Evolutionary conservation across 2,329 filamentous ascomycete genomes (phyloP).

Genomic region (Aspergillus candidus): DNA sequence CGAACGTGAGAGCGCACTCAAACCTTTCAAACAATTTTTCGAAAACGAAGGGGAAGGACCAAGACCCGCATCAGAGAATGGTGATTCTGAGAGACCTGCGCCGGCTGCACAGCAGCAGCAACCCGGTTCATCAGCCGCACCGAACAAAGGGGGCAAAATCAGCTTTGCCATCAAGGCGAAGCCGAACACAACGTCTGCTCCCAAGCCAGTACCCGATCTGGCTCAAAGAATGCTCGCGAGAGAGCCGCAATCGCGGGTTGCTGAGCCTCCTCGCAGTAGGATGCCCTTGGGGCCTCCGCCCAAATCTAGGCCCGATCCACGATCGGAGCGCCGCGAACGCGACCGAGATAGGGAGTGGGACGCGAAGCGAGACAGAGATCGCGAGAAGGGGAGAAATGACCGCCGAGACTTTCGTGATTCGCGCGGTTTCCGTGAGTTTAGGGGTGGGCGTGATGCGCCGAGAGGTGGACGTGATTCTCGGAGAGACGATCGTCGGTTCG

Average conservation of each 20-base stretch:
- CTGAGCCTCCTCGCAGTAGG: constrained; percentile 34
- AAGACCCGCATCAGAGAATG: constrained; percentile 38
- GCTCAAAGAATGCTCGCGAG: constrained; percentile 41
- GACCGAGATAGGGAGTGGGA: constrained; percentile 33
- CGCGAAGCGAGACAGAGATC: constrained; percentile 26
- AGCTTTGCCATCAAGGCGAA: constrained; percentile 91
- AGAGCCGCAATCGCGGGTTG: constrained; percentile 33
- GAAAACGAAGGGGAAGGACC: constrained; percentile 58
- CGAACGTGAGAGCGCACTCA: constrained; percentile 56
- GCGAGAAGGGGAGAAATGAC: constrained; percentile 28
- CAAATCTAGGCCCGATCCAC: constrained; percentile 36
- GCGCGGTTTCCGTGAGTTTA: constrained; percentile 25
- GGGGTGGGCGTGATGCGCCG: constrained; percentile 21
- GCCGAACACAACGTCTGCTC: constrained; percentile 51
- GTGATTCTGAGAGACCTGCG: constrained; percentile 47
- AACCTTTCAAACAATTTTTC: constrained; percentile 56
- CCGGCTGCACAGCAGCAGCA: constrained; percentile 46
- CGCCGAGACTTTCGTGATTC: constrained; percentile 30
- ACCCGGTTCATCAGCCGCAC: constrained; percentile 49
- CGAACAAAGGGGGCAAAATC: constrained; percentile 62
- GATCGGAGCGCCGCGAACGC: constrained; percentile 40
- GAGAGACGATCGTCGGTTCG: constrained; percentile 37
- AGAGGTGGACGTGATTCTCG: constrained; percentile 25
- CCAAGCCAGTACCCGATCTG: constrained; percentile 47
- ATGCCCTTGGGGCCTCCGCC: constrained; percentile 33